Evolutionary conservation across 2,329 filamentous ascomycete genomes (phyloP).

Genomic region (Scedosporium boydii): DNA sequence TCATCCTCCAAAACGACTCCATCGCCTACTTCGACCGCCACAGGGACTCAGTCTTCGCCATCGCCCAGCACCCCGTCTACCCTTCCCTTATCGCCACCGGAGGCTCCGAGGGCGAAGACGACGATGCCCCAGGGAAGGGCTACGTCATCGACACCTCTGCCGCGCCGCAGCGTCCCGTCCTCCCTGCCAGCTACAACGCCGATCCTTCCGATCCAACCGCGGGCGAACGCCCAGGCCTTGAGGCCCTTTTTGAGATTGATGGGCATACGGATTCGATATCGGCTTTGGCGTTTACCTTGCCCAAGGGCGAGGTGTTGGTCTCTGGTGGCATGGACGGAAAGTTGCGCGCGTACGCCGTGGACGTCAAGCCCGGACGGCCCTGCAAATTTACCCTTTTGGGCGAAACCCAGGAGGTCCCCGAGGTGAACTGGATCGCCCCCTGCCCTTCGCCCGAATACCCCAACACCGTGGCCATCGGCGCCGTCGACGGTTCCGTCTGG

Average conservation of each 20-base stretch:
- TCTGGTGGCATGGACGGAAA: conserved; percentile 82
- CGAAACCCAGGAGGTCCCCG: conserved; percentile 81
- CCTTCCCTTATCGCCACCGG: conserved; percentile 77
- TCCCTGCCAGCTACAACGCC: conserved; percentile 67
- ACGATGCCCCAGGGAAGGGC: conserved; percentile 62
- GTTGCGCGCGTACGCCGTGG: conserved; percentile 58
- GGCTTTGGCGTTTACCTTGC: conserved; percentile 73
- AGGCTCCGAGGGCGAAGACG: conserved; percentile 53
- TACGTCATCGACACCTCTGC: conserved; percentile 74
- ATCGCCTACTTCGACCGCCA: conserved; percentile 85
- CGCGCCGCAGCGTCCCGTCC: conserved; percentile 52
- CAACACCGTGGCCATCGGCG: conserved; percentile 80
- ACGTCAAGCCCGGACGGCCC: conserved; percentile 34
- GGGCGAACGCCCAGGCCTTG: conserved; percentile 40
- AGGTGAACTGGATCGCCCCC: conserved; percentile 81
- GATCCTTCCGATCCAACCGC: conserved; percentile 46
- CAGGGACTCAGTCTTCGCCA: conserved; percentile 86
- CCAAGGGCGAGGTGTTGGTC: conserved; percentile 74
- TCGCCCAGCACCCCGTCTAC: conserved; percentile 80
- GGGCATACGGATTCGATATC: conserved; percentile 91
- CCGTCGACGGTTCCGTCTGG: conserved; percentile 89
- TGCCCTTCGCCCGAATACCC: conserved; percentile 63
- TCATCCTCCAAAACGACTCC: conserved; percentile 83
- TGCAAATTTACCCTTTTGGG: conserved; percentile 53
- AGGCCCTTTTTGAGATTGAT: conserved; percentile 65